Conservation (phyloP, 345 rosid species). For the Acer negundo region DNA sequence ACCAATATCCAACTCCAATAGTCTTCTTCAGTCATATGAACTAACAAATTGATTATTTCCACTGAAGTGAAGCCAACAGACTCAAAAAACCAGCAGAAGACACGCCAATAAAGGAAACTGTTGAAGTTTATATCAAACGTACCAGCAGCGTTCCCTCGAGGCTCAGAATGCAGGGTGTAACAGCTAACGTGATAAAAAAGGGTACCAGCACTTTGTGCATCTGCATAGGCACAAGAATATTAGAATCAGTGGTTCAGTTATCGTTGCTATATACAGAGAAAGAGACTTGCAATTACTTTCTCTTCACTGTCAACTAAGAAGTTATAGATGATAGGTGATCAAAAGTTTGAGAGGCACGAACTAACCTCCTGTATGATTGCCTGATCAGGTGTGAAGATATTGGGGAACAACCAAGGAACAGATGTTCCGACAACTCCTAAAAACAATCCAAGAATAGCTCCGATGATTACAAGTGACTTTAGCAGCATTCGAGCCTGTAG, state of each 20-base stretch:
- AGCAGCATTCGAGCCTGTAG: constrained; percentile 51
- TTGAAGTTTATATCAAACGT: constrained; percentile 7
- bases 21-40: too few species aligned
- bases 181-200: constrained; percentile 36
- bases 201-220: constrained; percentile 53
- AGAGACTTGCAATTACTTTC: not conserved
- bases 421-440: constrained; percentile 43
- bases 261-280: not conserved
- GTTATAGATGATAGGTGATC: not conserved
- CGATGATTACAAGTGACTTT: constrained; percentile 49
- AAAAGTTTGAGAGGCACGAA: not conserved
- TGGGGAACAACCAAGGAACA: constrained; percentile 53
- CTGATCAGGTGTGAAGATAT: constrained; percentile 48
- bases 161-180: constrained; percentile 50
- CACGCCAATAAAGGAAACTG: not conserved
- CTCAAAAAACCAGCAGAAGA: not conserved
- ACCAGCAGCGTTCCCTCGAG: constrained; percentile 62
- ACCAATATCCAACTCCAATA: too few species aligned
- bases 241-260: not conserved
- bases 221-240: constrained; percentile 30
- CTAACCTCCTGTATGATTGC: constrained; percentile 45
- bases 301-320: not conserved
- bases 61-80: not conserved
- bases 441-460: constrained; percentile 39
- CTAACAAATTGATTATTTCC: not conserved